Base-by-base conservation (phyloP, 192 early-diverging fungal species). In the Rhizophagus clarus region DNA sequence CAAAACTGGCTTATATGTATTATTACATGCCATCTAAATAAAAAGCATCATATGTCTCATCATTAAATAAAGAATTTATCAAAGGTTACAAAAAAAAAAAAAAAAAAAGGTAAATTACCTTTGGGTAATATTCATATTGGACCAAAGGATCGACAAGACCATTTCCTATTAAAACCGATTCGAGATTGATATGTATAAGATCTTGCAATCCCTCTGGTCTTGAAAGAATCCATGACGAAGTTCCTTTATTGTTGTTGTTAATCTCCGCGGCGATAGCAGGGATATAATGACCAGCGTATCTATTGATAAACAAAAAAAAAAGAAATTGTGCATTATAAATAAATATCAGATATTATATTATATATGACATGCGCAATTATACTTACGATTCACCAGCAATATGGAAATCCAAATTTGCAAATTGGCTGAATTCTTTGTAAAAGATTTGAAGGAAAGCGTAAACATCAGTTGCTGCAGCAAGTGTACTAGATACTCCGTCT, bases 401-500 rank as follows among this genome's bases (percentile, higher is more conserved):
- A 82, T 97, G 94, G 80, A 99, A 95, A 76, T 92, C 90, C 62
- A 91, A 85, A 37, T 87, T 72, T 15, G 90, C 87, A 81, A 96
- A 98, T 84, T 98, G 80, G n/a, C 90, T 89, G 89, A 96, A 95
- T 79, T 92, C 89, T 74, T 92, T 82, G 77, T 97, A 93, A 89
- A 98, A 96, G 32, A 98, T 87, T 85, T 96, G 96, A 56, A 99
- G 87, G 81, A 99, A 97, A 67, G 91, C 94, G 82, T 97, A 96
- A 20, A 96, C 93, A 82, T 97, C 96, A 62, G 90, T 88, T 72
- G 95, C 96, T 0, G 97, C 94, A 24, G 91, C 89, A 17, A 89
- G 84, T 22, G 93, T 93, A 82, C 90, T 92, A 74, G 84, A 86
- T 32, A 95, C 94, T 24, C 90, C 85, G 66, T 87, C 87, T 61